Conservation (phyloP, 2,329 filamentous ascomycete genomes). For the Neoarthrinium moseri region DNA sequence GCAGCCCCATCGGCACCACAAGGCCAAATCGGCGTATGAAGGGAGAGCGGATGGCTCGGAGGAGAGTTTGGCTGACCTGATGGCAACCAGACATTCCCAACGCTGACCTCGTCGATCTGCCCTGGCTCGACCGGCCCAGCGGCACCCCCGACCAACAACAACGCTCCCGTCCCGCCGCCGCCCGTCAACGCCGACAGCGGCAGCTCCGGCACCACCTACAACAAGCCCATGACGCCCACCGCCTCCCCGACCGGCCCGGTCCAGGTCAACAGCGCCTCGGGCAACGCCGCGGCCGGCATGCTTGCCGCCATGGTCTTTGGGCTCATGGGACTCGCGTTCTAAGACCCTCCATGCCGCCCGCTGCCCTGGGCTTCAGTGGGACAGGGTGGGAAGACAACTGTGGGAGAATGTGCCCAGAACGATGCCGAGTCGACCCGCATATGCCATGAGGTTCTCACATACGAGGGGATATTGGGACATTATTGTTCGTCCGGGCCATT, state of each 20-base stretch:
- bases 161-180: background rate
- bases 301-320: background rate
- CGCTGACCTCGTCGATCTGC: slow-evolving; percentile 7
- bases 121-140: background rate
- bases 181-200: background rate
- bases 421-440: no score
- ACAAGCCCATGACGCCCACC: background rate
- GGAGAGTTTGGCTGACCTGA: background rate
- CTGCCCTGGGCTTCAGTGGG: no score
- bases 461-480: no score
- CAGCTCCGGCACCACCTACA: background rate
- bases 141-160: background rate
- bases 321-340: background rate
- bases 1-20: no score
- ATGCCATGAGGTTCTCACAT: no score
- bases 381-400: no score
- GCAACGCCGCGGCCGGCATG: background rate
- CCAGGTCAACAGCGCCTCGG: background rate
- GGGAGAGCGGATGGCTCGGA: no score
- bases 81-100: slow-evolving; percentile 1
- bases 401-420: no score
- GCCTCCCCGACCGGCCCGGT: background rate
- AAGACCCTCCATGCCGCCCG: no score
- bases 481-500: no score
- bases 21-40: no score